Evolutionary conservation across 2,329 filamentous ascomycete species (phyloP), one percentile per base, ranked within the genome.

Genomic region (Zalaria sp.): DNA sequence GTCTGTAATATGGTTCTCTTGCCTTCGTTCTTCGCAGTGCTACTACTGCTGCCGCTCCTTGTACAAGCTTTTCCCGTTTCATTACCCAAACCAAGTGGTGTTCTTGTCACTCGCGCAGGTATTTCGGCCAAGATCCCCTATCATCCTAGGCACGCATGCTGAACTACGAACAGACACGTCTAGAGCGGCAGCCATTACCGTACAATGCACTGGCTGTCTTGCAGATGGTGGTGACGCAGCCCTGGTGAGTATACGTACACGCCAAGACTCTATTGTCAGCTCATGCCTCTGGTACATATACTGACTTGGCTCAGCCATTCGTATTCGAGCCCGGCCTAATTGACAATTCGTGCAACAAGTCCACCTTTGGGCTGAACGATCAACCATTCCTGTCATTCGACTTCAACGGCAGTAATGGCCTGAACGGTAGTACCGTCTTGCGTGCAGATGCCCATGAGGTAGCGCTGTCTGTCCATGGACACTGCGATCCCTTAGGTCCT

Each of bases 171-270:
- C 34, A 45, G 43, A 34, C 36, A 31, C 29, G 34, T 29, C 40
- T 37, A 25, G 41, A 32, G 40, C 36, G 18, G 42, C 44, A 45
- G 32, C 38, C 37, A 38, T 47, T 35, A 42, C 31, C 32, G 35
- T 47, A 25, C 41, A 43, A 26, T 49, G 47, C 34, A 8, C 37
- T 34, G 40, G 32, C 39, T 49, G 47, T 32, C 37, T 41, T 40
- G 27, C 35, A 36, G 40, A 34, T 25, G 39, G 34, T 40, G 47
- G 42, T 47, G 47, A 49, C 47, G 47, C 42, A 43, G 42, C 42
- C 39, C 41, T 47, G 25, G 47, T 49, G 36, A 28, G 47, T 42
- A 38, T 35, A 45, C 34, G 8, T 28, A 27, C 25, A 35, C 32
- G 43, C 43, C 43, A 43, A 45, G 37, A 18, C 27, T 27, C 34